A percentile compares a stretch with the other conserved stretches of the same genome.
These are phyloP conservation scores for sorghum (Sorghum bicolor) DNA, from an alignment of 176 grass and related monocot genomes.

Conservation along the genomic window DNA sequence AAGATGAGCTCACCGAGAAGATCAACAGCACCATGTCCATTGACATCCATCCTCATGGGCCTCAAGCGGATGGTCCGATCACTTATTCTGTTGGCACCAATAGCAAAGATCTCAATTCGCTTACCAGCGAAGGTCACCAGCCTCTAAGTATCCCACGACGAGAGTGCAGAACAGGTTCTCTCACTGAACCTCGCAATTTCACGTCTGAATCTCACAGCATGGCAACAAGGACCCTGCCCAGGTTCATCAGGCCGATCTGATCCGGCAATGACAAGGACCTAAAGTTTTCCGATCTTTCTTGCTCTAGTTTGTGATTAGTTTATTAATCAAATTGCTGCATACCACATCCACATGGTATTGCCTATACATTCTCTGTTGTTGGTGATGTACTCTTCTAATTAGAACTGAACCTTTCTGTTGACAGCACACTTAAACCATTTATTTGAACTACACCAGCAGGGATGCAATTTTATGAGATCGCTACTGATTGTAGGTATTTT, in stretches of 20 bases:
- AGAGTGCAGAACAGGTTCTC: not conserved
- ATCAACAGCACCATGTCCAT: not conserved
- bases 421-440: slow-evolving; percentile 90
- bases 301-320: not conserved
- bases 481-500: slow-evolving; percentile 86
- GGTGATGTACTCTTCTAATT: not conserved
- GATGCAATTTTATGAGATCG: slow-evolving; percentile 71
- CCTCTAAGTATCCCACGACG: not conserved
- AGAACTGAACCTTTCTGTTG: slow-evolving; percentile 32
- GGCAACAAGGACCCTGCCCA: not conserved
- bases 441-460: slow-evolving; percentile 67
- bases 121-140: not conserved
- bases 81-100: not conserved
- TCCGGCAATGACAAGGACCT: not conserved
- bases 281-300: not conserved
- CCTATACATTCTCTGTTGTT: not conserved
- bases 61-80: not conserved
- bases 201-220: not conserved
- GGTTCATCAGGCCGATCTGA: not conserved
- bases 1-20: not conserved
- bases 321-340: not conserved
- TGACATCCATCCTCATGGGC: not conserved
- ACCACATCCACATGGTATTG: not conserved
- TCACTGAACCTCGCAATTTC: not conserved
- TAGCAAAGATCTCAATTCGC: not conserved